These are phyloP conservation scores for Aphanomyces euteiches DNA, from an alignment of 352 stramenopile genomes.

Conservation along the genomic window DNA sequence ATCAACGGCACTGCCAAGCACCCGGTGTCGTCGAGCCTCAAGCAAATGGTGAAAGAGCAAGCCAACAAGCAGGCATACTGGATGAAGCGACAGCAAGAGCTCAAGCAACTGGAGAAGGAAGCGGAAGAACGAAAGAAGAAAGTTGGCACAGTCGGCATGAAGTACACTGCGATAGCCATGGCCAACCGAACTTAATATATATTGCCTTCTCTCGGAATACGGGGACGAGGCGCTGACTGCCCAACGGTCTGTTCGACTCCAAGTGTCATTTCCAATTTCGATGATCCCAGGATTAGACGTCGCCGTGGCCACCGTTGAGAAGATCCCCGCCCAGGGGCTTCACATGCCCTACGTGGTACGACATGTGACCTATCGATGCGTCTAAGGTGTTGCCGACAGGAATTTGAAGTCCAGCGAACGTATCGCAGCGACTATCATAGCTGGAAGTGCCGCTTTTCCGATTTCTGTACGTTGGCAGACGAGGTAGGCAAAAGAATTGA, in stretches of 20 bases:
- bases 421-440: not conserved
- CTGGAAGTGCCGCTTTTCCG: not conserved
- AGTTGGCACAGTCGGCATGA: slow-evolving; percentile 65
- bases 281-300: not conserved
- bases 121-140: slow-evolving; percentile 77
- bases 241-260: not conserved
- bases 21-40: slow-evolving; percentile 47
- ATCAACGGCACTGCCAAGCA: slow-evolving; percentile 33
- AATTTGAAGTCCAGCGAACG: not conserved
- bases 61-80: slow-evolving; percentile 77
- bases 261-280: not conserved
- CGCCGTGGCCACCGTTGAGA: not conserved
- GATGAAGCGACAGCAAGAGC: slow-evolving; percentile 65
- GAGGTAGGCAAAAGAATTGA: not conserved
- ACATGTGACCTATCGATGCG: not conserved
- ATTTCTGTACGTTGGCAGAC: not conserved
- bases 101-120: slow-evolving; percentile 68
- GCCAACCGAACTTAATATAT: slow-evolving; percentile 43
- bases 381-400: not conserved
- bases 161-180: slow-evolving; percentile 79
- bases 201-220: not conserved
- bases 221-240: not conserved
- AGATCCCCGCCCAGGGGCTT: not conserved
- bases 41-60: slow-evolving; percentile 69
- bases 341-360: not conserved